Evolutionary conservation across 2,329 filamentous ascomycete species (phyloP).

Genomic region (Coleophoma crateriformis): DNA sequence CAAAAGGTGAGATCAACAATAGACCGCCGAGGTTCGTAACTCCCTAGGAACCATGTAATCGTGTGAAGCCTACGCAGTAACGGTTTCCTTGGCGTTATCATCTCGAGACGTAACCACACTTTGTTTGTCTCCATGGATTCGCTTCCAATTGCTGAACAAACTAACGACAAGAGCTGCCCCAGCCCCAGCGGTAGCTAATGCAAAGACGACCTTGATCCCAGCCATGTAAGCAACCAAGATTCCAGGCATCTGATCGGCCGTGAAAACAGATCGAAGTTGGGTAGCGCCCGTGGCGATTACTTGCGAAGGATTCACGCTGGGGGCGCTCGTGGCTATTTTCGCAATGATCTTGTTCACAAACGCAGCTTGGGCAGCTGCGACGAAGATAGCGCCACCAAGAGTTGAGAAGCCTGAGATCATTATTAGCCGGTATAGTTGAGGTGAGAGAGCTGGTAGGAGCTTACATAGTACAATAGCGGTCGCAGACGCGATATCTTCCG

Average conservation of each 20-base stretch:
- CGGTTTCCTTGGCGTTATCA: too few relatives aligned
- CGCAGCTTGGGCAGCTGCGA: conserved; percentile 15
- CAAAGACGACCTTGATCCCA: conserved; percentile 11
- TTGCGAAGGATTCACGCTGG: conserved; percentile 27
- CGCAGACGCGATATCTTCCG: conserved; percentile 29
- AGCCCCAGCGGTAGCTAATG: conserved; percentile 6
- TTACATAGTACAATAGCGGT: conserved; percentile 32
- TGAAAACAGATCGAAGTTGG: conserved; percentile 37
- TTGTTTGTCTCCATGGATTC: too few relatives aligned
- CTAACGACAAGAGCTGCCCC: neutral
- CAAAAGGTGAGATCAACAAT: too few relatives aligned
- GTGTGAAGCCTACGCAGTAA: too few relatives aligned
- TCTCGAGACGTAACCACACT: too few relatives aligned
- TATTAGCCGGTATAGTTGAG: neutral
- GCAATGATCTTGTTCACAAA: conserved; percentile 33
- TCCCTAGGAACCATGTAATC: too few relatives aligned
- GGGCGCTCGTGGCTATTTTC: conserved; percentile 32
- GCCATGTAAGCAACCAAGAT: conserved; percentile 14
- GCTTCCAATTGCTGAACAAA: neutral
- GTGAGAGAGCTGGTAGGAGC: neutral
- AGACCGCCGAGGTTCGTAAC: too few relatives aligned
- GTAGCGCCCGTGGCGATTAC: conserved; percentile 33
- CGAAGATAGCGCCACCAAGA: conserved; percentile 15
- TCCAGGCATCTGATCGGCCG: conserved; percentile 9
- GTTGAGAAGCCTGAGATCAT: conserved; percentile 25